A percentile compares a stretch with the other conserved stretches of the same genome.
Evolutionary conservation across 78 protist species (phyloP).

Genomic region (Dictyostelium firmibasis): DNA sequence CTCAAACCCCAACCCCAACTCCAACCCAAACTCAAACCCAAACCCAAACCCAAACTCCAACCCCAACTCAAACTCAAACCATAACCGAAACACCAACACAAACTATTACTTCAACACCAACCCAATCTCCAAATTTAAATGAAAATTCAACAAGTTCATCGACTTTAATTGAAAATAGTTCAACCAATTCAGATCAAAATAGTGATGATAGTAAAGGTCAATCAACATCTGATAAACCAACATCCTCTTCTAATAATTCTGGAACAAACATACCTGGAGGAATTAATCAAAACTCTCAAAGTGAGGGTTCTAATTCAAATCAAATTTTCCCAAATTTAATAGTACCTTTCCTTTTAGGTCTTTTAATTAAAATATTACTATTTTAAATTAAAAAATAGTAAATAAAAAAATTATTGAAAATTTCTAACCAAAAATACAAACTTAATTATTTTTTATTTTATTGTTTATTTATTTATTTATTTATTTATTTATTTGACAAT

Average conservation of each 20-base stretch:
- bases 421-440: too few relatives aligned
- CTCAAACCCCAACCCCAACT: neutral
- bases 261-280: too few relatives aligned
- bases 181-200: neutral
- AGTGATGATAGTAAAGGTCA: neutral
- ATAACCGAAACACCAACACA: neutral
- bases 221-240: conserved; percentile 5
- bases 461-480: neutral
- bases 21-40: neutral
- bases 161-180: neutral
- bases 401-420: too few relatives aligned
- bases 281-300: neutral
- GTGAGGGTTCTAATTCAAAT: neutral
- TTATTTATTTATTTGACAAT: neutral
- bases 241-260: neutral
- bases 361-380: neutral
- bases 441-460: too few relatives aligned
- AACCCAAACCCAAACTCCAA: neutral
- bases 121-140: neutral
- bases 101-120: neutral
- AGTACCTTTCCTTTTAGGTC: neutral
- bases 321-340: neutral
- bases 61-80: too few relatives aligned
- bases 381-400: neutral
- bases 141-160: neutral